Evolutionary conservation across 768 basidiomycete species (phyloP).

Genomic region (Boletus insuetus): DNA sequence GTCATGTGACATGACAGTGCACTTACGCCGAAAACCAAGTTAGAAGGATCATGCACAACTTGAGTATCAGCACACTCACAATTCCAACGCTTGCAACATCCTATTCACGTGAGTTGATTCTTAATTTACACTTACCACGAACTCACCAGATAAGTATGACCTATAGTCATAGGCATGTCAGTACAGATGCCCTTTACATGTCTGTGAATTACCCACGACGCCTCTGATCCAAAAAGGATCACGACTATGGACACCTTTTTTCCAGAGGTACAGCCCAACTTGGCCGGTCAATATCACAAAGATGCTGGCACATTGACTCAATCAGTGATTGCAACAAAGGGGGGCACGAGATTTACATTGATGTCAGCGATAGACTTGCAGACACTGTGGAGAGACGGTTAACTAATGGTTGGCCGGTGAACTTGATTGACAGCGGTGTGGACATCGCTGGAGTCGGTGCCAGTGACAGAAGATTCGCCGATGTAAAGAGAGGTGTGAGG

Average conservation of each 20-base stretch:
- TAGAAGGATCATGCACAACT: background rate
- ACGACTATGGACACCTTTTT: conserved; percentile 5
- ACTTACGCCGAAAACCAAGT: conserved; percentile 3
- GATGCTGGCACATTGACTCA: background rate
- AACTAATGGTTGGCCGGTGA: conserved; percentile 2
- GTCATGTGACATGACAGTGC: conserved; percentile 8
- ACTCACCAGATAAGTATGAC: conserved; percentile 20
- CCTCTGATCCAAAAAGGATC: conserved; percentile 24
- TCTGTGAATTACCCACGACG: conserved; percentile 8
- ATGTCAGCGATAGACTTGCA: conserved; percentile 11
- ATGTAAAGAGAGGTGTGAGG: background rate
- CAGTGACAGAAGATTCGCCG: background rate
- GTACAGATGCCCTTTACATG: no score
- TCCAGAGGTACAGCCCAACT: conserved; percentile 25
- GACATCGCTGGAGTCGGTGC: conserved; percentile 4
- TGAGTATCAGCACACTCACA: conserved; percentile 4
- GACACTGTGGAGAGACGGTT: conserved; percentile 7
- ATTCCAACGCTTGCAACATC: conserved; percentile 14
- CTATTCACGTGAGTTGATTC: conserved; percentile 11
- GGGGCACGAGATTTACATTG: conserved; percentile 4
- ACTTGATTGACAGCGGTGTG: background rate
- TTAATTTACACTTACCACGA: background rate
- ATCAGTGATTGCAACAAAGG: background rate
- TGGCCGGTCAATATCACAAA: conserved; percentile 24
- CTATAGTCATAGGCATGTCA: conserved; percentile 4